Evolutionary conservation across 441 rosid species (phyloP).

Genomic region (Biscutella laevigata): DNA sequence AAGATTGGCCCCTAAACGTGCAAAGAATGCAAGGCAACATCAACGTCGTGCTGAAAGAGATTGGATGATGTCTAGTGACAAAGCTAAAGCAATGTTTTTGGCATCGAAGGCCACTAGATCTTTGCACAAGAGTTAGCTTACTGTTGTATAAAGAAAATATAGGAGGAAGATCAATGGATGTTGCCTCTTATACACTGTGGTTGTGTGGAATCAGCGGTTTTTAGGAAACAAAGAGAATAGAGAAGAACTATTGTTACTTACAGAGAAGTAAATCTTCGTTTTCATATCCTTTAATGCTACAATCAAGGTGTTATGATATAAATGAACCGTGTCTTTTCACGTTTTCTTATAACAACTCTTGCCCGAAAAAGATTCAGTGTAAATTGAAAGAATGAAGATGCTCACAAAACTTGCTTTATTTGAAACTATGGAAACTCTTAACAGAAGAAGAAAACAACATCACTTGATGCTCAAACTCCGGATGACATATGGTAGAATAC

Average conservation of each 20-base stretch:
- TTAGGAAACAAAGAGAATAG: neutral
- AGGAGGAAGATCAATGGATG: neutral
- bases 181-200: neutral
- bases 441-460: neutral
- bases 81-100: slow-evolving; percentile 55
- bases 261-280: neutral
- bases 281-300: neutral
- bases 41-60: slow-evolving; percentile 79
- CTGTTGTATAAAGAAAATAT: neutral
- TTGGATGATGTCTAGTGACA: slow-evolving; percentile 44
- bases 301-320: neutral
- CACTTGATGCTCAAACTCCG: slow-evolving; percentile 37
- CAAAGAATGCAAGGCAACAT: slow-evolving; percentile 81
- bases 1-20: slow-evolving; percentile 83
- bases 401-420: slow-evolving; percentile 24
- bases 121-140: slow-evolving; percentile 33
- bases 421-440: neutral
- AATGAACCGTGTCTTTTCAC: neutral
- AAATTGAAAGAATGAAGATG: neutral
- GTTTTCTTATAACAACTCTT: slow-evolving; percentile 2
- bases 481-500: slow-evolving; percentile 46
- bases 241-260: neutral
- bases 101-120: slow-evolving; percentile 55
- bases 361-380: neutral
- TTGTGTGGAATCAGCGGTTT: neutral